Percentiles rank a stretch among this genome's conserved stretches.
These are phyloP conservation scores for Ophiocordyceps camponoti-floridani DNA, from an alignment of 2,329 filamentous ascomycete genomes.

Conservation along the genomic window DNA sequence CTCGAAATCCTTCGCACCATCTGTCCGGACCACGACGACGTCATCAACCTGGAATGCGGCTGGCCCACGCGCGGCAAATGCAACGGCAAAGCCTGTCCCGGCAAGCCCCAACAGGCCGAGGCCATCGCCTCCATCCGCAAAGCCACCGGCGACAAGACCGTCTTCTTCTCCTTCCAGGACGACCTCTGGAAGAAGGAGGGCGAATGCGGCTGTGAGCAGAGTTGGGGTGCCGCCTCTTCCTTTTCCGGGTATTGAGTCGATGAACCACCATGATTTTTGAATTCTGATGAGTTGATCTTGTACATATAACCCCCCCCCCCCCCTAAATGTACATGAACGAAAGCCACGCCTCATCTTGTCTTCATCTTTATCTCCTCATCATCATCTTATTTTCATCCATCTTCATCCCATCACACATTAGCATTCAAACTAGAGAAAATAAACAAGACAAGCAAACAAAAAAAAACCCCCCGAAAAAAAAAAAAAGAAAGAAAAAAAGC, in stretches of 20 bases:
- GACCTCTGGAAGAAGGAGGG: constrained; percentile 69
- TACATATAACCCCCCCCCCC: not conserved
- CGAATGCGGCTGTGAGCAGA: constrained; percentile 55
- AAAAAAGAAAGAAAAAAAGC: too few species aligned
- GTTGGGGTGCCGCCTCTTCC: constrained; percentile 44
- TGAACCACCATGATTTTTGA: not conserved
- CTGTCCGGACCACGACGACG: constrained; percentile 49
- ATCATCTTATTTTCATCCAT: not conserved
- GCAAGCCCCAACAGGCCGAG: constrained; percentile 43
- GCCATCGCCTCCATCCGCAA: constrained; percentile 58
- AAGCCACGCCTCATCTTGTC: not conserved
- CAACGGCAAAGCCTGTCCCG: constrained; percentile 59
- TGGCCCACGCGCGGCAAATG: constrained; percentile 58
- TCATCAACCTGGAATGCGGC: constrained; percentile 76
- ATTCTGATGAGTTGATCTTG: too few species aligned
- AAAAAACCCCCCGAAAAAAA: too few species aligned
- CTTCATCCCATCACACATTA: too few species aligned
- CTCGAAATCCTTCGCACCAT: constrained; percentile 50
- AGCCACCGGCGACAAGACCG: constrained; percentile 45
- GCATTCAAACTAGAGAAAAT: too few species aligned
- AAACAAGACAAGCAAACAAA: too few species aligned
- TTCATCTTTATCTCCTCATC: not conserved
- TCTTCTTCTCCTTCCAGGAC: constrained; percentile 68
- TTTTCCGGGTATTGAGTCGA: not conserved
- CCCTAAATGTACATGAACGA: not conserved